Base-by-base conservation (phyloP, 768 basidiomycete genomes). In the Tricholoma flavovirens region DNA sequence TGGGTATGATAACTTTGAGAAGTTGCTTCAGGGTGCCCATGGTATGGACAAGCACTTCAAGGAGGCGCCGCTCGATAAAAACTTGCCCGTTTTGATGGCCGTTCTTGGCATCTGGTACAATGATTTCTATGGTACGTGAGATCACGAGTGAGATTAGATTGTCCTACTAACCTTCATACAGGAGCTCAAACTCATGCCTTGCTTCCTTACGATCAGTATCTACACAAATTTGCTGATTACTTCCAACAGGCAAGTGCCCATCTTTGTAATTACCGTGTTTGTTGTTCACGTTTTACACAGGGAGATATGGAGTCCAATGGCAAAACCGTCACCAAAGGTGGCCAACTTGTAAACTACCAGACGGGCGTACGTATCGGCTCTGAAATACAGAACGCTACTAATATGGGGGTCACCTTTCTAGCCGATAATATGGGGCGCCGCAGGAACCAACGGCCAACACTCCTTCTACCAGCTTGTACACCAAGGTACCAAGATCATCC, bases 261-360 rank as follows among this genome's bases (percentile, higher is more conserved):
- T 43, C 30, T 21, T 6, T 21, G 19, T 17, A 51, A 38, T 15
- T n/a, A 32, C 29, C 12, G 10, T 24, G 6, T 19, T 17, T 21
- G 15, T 24, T 51, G 26, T 22, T 9, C 33, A n/a, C 50, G 42
- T 21, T 32, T 32, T 30, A 4, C 7, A 36, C 51, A 85, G 81
- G 96, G 95, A 46, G 97, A 99, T 72, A 99, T 99, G 97, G 97
- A 99, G 74, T 97, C 93, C 21, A 98, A 99, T 71, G 97, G 97
- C 56, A 99, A 98, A 78, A 90, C 83, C 54, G 82, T 98, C 59
- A 98, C 97, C 62, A 99, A 98, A 76, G 80, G 83, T 57, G 97
- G 97, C 6, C 80, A 90, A 60, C 88, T 90, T 51, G 96, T 99
- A 10, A 74, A 90, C 73, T 99, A 98, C 75, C 86, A 98, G 77